Evolutionary conservation across 2,329 filamentous ascomycete species (phyloP), one percentile per base, ranked within the genome.

Genomic region (Ophiosphaerella korrae): DNA sequence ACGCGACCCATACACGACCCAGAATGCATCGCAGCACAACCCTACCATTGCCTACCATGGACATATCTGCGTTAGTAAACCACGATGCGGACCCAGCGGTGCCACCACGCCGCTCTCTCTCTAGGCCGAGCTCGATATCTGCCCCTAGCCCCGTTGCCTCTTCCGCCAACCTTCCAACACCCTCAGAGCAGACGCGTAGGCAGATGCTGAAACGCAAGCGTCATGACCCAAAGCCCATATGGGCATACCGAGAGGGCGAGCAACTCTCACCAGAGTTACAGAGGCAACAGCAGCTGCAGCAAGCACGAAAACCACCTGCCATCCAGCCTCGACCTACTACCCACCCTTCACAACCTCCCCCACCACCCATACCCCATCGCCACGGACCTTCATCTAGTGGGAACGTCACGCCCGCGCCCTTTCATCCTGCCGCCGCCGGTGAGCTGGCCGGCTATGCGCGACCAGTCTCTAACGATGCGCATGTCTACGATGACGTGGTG

Each of bases 401-500:
- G 13, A 33, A 58, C 7, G 50, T 40, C 13, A 53, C 35, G 14
- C 44, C 57, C 13, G 53, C 35, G 14, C 44, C 57, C 7, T 49
- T 60, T 13, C 54, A 53, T 12, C 39, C 40, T n/a, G 37, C 36
- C 2, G 34, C 51, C 4, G 41, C 41, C 7, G 51, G 48, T 14
- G 64, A 63, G 26, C 64, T 67, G 36, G 23, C 45, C 9, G 66
- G 66, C 32, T 82, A 77, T 73, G 80, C 83, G 53, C 79, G 80
- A 6, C 81, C 86, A 31, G 87, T 96, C 40, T 87, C 85, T 1
- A 86, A 88, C 41, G 78, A 84, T 8, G 84, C 86, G 52, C 89
- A 89, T 0, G 57, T 73, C 44, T 82, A 86, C 48, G 89, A 94
- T 61, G 87, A 92, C 53, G 75, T 94, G 9, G 85, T 86, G n/a